phyloP scores from a whole-genome alignment of 2,329 filamentous ascomycete genomes.

The Aspergillus chevalieri region DNA sequence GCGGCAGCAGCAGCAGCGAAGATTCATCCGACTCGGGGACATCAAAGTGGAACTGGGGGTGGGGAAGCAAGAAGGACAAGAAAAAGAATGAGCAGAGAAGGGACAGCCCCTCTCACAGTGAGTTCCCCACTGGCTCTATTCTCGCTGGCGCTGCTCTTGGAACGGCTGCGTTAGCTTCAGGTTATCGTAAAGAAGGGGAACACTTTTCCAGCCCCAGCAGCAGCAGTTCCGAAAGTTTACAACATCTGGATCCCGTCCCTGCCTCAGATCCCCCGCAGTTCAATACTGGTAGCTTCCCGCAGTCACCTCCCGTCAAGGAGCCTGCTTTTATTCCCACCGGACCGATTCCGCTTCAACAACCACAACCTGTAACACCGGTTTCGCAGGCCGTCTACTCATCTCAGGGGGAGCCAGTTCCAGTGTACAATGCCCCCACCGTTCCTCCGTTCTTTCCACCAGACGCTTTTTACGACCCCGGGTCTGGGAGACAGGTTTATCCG shows the following conservation, averaged over 20 bases:
- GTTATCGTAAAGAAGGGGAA: conserved; percentile 14
- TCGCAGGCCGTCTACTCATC: conserved; percentile 60
- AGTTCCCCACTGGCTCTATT: conserved; percentile 26
- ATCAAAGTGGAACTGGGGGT: conserved; percentile 56
- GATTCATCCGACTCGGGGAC: conserved; percentile 54
- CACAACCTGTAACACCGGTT: conserved; percentile 70
- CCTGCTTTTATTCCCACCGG: conserved; percentile 45
- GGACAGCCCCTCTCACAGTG: conserved; percentile 13
- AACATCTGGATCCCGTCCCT: conserved; percentile 61
- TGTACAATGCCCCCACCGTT: conserved; percentile 37
- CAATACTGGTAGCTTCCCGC: conserved; percentile 42
- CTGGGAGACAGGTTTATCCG: background rate
- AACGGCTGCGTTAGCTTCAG: conserved; percentile 36
- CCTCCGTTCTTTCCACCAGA: conserved; percentile 34
- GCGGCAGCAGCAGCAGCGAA: conserved; percentile 43
- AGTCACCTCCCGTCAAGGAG: conserved; percentile 18
- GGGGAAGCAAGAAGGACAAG: conserved; percentile 45
- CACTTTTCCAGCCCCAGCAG: conserved; percentile 13
- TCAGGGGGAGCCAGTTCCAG: conserved; percentile 34
- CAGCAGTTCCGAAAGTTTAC: conserved; percentile 18
- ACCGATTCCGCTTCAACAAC: conserved; percentile 71
- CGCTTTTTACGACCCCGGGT: conserved; percentile 2
- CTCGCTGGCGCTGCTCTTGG: conserved; percentile 38
- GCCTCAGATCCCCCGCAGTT: conserved; percentile 60
- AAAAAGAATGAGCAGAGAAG: conserved; percentile 33